Conservation (phyloP, 2,329 filamentous ascomycete species). For the Scleromitrula shiraiana region DNA sequence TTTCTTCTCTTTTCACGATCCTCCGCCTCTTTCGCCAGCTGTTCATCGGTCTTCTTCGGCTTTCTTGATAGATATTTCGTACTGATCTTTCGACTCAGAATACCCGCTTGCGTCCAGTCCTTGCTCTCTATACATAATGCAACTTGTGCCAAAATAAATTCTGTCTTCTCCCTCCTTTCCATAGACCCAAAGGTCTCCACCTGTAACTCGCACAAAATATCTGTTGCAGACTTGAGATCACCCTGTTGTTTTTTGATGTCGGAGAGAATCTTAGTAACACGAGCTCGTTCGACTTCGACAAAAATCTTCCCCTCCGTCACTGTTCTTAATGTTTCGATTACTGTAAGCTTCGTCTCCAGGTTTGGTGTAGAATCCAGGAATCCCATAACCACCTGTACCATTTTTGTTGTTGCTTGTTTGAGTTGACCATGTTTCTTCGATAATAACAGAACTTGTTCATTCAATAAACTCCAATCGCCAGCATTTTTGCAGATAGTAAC, state of each 20-base stretch:
- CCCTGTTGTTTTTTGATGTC: conserved; percentile 97
- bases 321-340: conserved; percentile 91
- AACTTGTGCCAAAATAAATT: conserved; percentile 96
- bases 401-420: conserved; percentile 97
- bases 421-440: conserved; percentile 99
- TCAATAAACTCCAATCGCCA: conserved; percentile 88
- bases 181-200: conserved; percentile 99
- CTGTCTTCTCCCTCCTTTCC: conserved; percentile 94
- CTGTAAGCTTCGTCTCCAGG: conserved; percentile 78
- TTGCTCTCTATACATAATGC: conserved; percentile 88
- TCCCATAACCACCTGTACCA: conserved; percentile 93
- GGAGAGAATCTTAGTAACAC: conserved; percentile 89
- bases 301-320: conserved; percentile 99
- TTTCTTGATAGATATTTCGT: conserved; percentile 85
- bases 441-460: conserved; percentile 89
- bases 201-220: conserved; percentile 93
- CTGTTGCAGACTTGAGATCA: conserved; percentile 80
- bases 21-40: conserved; percentile 85
- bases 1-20: conserved; percentile 80
- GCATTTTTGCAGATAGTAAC: conserved; percentile 91
- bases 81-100: conserved; percentile 94
- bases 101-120: conserved; percentile 93
- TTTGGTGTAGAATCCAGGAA: conserved; percentile 84
- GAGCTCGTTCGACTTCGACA: conserved; percentile 94
- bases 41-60: conserved; percentile 81